Base-by-base conservation (phyloP, 202 grass and related monocot genomes). In the Schoenoplectus tabernaemontani region DNA sequence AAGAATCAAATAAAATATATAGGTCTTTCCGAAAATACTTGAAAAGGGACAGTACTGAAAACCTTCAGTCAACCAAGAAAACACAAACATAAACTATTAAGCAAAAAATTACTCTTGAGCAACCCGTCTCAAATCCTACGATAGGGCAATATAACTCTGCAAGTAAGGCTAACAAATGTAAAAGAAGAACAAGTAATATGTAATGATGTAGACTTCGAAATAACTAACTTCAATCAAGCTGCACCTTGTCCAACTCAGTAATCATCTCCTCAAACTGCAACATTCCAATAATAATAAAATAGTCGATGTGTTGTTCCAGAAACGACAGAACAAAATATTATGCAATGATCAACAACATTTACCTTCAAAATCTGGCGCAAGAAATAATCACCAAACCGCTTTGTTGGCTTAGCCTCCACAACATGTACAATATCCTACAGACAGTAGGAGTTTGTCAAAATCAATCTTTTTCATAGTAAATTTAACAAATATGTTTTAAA, bases 181-280 rank as follows among this genome's bases (percentile, higher is more conserved):
- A 33, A 4, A 34, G 30, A 44, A 17, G 30, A 53, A 74, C 6
- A 54, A 74, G 24, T 74, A 74, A 54, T 46, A 54, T 54, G 56
- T 24, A 19, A 75, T 56, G 20, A 56, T 54, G 48, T 46, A 22
- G 16, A 56, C 70, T 75, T 47, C 46, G 15, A 75, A 53, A 54
- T 65, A 33, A 41, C 78, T 7, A 50, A 48, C 37, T 30, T 96
- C 71, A 96, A 84, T 99, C 96, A 66, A 96, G n/a, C 43, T 96
- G 91, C 84, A 93, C 85, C 81, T 88, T 98, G 57, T 98, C 91
- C 81, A 98, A 81, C 83, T 92, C 87, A 16, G 82, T 83, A 38
- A 92, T 98, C 83, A 92, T 95, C 85, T 99, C 90, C 85, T 99
- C 96, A 44, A 96, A 92, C 96, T 99, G 87, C 71, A 71, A 42